Evolutionary conservation across 108 stramenopile species (phyloP).

Genomic region (Parmales sp.): DNA sequence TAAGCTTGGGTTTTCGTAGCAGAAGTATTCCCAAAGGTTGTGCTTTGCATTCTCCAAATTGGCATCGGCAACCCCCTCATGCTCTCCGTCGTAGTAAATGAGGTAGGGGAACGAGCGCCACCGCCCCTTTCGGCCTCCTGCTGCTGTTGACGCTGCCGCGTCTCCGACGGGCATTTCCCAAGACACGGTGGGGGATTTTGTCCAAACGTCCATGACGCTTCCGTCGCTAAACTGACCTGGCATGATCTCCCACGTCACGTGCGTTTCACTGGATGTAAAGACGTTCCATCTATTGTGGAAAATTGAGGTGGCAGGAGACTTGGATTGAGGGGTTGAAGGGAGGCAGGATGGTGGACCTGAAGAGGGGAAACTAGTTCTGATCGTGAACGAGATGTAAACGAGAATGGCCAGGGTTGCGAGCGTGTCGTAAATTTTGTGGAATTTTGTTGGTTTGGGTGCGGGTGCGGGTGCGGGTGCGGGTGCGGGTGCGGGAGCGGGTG

Average conservation of each 20-base stretch:
- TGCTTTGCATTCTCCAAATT: no score
- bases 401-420: not conserved
- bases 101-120: constrained; percentile 76
- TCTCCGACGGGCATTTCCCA: constrained; percentile 55
- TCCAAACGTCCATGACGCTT: constrained; percentile 73
- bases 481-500: not conserved
- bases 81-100: constrained; percentile 56
- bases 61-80: constrained; percentile 49
- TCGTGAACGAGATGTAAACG: not conserved
- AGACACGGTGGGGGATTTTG: constrained; percentile 37
- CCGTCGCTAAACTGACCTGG: constrained; percentile 63
- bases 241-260: constrained; percentile 81
- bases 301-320: constrained; percentile 52
- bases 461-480: not conserved
- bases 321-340: constrained; percentile 53
- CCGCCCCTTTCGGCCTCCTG: constrained; percentile 26
- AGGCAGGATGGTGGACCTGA: not conserved
- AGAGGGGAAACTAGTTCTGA: not conserved
- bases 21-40: constrained; percentile 68
- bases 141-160: not conserved
- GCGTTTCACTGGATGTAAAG: constrained; percentile 30
- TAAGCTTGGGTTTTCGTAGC: constrained; percentile 44
- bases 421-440: not conserved
- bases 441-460: not conserved
- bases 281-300: constrained; percentile 79